Percentiles rank a stretch among this genome's conserved stretches.
These are phyloP conservation scores for Setomelanomma holmii DNA, from an alignment of 2,329 filamentous ascomycete species.

Conservation along the genomic window DNA sequence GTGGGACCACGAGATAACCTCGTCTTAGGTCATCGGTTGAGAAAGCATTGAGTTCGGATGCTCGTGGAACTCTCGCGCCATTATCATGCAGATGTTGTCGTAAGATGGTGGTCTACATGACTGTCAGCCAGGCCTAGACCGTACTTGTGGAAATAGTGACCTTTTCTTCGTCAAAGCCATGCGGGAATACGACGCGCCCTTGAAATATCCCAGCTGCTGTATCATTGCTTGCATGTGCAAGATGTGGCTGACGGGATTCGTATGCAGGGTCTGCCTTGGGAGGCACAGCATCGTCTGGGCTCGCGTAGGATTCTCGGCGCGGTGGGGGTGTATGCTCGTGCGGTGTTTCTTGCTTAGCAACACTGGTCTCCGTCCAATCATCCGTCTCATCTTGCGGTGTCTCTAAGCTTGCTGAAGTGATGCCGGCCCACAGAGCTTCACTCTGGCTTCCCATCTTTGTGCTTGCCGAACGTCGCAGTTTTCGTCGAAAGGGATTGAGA, in stretches of 20 bases:
- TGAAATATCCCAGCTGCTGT: constrained; percentile 51
- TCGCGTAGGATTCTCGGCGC: constrained; percentile 5
- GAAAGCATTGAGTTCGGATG: constrained; percentile 32
- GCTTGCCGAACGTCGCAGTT: constrained; percentile 86
- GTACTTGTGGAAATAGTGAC: constrained; percentile 27
- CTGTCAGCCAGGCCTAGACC: constrained; percentile 28
- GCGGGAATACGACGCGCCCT: constrained; percentile 50
- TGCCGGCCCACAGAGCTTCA: constrained; percentile 88
- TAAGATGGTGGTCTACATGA: constrained; percentile 41
- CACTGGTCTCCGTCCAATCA: constrained; percentile 43
- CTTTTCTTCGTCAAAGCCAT: constrained; percentile 55
- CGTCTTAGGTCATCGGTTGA: constrained; percentile 35
- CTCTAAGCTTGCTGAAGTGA: constrained; percentile 61
- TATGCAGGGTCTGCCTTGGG: constrained; percentile 22
- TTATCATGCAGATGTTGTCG: constrained; percentile 41
- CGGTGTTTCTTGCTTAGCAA: constrained; percentile 28
- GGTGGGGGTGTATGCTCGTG: constrained; percentile 15
- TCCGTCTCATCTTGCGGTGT: constrained; percentile 33
- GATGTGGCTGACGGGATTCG: constrained; percentile 5
- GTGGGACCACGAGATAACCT: constrained; percentile 55
- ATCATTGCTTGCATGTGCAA: constrained; percentile 3
- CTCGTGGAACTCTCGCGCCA: constrained; percentile 43
- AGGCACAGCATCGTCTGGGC: constrained; percentile 13
- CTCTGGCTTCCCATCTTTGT: constrained; percentile 81
- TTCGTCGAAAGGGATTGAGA: constrained; percentile 66